Conservation (phyloP, 2,329 filamentous ascomycete species). For the Colletotrichum higginsianum region DNA sequence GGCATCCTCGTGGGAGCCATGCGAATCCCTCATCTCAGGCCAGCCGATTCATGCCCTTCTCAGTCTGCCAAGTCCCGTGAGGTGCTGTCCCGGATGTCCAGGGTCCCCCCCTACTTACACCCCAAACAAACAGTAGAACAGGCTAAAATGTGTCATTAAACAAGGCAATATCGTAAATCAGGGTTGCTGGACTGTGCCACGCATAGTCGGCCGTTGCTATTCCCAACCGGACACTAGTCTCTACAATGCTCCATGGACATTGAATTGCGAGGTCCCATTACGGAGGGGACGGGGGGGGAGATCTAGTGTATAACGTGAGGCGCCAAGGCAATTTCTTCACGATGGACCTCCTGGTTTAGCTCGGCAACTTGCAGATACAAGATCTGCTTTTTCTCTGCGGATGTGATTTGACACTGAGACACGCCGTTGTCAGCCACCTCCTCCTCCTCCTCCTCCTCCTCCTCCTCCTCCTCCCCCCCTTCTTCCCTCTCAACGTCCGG, state of each 20-base stretch:
- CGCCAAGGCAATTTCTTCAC: slow-evolving; percentile 12
- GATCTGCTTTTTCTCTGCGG: not conserved
- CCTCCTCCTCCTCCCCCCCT: no score
- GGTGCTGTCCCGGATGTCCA: no score
- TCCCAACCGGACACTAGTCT: slow-evolving; percentile 20
- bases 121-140: not conserved
- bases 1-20: slow-evolving; percentile 11
- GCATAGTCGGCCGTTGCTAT: slow-evolving; percentile 5
- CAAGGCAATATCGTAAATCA: slow-evolving; percentile 1
- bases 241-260: not conserved
- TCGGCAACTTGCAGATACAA: slow-evolving; percentile 11
- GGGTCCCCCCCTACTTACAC: no score
- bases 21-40: not conserved
- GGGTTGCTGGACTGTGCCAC: slow-evolving; percentile 9
- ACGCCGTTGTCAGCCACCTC: slow-evolving; percentile 17
- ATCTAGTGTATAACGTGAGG: not conserved
- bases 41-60: no score
- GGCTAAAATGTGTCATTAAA: not conserved
- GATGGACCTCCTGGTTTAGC: slow-evolving; percentile 2
- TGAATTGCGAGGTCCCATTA: not conserved
- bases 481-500: slow-evolving; percentile 8
- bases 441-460: not conserved
- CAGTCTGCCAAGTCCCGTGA: not conserved
- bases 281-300: no score
- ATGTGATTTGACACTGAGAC: slow-evolving; percentile 7